Conservation (phyloP, 129 eudicot species). For the Saussurea involucrata region DNA sequence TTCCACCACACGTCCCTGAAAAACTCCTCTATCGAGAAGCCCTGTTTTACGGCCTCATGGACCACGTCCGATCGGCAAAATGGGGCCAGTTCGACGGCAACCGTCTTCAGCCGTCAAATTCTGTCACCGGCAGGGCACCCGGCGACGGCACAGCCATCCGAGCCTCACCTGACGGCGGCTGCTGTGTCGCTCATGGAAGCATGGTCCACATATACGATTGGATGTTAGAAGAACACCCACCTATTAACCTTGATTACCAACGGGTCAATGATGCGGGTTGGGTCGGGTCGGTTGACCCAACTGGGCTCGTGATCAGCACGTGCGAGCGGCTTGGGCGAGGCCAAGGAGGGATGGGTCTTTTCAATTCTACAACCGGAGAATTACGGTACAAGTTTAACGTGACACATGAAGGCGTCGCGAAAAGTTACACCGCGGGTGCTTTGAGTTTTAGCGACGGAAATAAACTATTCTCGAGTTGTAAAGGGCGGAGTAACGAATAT, state of each 20-base stretch:
- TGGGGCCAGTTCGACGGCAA: slow-evolving; percentile 92
- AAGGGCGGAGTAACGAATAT: slow-evolving; percentile 83
- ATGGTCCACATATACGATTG: slow-evolving; percentile 95
- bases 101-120: slow-evolving; percentile 49
- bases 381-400: slow-evolving; percentile 61
- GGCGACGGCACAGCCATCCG: slow-evolving; percentile 94
- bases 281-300: slow-evolving; percentile 63
- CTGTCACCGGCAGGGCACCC: slow-evolving; percentile 65
- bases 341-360: slow-evolving; percentile 90
- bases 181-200: slow-evolving; percentile 92
- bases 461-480: slow-evolving; percentile 80
- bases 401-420: slow-evolving; percentile 54
- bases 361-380: slow-evolving; percentile 62
- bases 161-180: slow-evolving; percentile 92
- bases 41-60: slow-evolving; percentile 64
- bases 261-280: slow-evolving; percentile 88
- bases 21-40: slow-evolving; percentile 75
- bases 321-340: slow-evolving; percentile 79
- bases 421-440: slow-evolving; percentile 87
- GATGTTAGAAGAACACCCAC: slow-evolving; percentile 86
- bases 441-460: slow-evolving; percentile 47
- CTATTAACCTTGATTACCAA: slow-evolving; percentile 77
- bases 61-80: slow-evolving; percentile 72
- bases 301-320: slow-evolving; percentile 66
- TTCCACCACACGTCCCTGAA: slow-evolving; percentile 65